Conservation (phyloP, 768 basidiomycete genomes). For the Suillus bovinus region DNA sequence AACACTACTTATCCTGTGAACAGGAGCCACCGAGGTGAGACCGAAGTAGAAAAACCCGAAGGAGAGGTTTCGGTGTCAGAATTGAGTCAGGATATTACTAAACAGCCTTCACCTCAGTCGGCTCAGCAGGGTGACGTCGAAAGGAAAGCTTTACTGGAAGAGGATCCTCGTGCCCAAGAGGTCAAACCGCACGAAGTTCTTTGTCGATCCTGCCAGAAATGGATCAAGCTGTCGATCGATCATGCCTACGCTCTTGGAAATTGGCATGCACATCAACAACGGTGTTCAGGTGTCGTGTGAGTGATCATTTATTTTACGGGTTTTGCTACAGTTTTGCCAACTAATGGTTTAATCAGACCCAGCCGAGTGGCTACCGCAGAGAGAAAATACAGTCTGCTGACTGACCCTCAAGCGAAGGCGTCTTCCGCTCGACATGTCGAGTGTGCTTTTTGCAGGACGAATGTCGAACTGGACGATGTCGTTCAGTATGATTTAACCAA, state of each 20-base stretch:
- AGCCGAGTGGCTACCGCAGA: constrained; percentile 62
- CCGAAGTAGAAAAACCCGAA: neutral
- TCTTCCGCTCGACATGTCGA: constrained; percentile 47
- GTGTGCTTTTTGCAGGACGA: constrained; percentile 52
- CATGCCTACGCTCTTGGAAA: constrained; percentile 45
- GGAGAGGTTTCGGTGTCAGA: neutral
- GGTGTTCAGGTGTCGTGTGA: constrained; percentile 48
- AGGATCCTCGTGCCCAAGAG: constrained; percentile 52
- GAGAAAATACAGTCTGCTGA: constrained; percentile 60
- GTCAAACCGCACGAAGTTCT: constrained; percentile 51
- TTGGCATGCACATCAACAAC: constrained; percentile 55
- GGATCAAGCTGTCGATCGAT: constrained; percentile 51
- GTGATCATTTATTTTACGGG: neutral
- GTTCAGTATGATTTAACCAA: constrained; percentile 58
- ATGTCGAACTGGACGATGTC: constrained; percentile 46
- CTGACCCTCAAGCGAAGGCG: constrained; percentile 59
- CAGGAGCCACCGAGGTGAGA: neutral
- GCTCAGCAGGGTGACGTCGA: constrained; percentile 37
- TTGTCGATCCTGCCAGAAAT: constrained; percentile 63
- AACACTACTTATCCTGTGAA: neutral
- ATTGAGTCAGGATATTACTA: neutral
- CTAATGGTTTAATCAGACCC: constrained; percentile 37
- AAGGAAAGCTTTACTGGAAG: constrained; percentile 51
- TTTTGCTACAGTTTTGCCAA: neutral
- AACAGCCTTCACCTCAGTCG: constrained; percentile 15